Base-by-base conservation (phyloP, 1,284 basidiomycete species). In the Exobasidium cylindrosporum region DNA sequence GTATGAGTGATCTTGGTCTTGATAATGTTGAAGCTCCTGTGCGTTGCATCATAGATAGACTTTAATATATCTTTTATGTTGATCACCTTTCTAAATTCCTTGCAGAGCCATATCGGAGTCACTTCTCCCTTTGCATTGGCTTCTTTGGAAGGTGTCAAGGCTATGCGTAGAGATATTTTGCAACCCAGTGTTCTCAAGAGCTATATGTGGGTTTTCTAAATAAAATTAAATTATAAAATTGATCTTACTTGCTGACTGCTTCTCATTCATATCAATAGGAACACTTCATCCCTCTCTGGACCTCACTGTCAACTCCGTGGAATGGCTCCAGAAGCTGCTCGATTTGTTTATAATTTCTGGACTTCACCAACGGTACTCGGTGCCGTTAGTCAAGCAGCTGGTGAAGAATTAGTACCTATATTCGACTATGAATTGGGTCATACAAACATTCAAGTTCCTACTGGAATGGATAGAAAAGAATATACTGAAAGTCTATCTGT, bases 111-210 rank as follows among this genome's bases (percentile, higher is more conserved):
- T 30, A 54, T 63, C 31, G 74, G 58, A 14, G 62, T 67, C 24
- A 68, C 61, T 14, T 61, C 69, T 5, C 71, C 73, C 2, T 76
- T 76, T 57, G 65, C 67, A 1, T 65, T 76, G 26, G 61, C 71
- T 28, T 70, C 63, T 6, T 58, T 57, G 31, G 67, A 69, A 31
- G 71, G 64, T 17, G 66, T 76, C 23, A 60, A 57, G 28, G 71
- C 65, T 29, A 54, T 76, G 13, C 63, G 73, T 14, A 61, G 64
- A 54, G 67, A 73, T 46, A 57, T 72, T 31, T 62, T 76, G 17
- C 62, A 61, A 32, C 54, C 47, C 5, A 56, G 69, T 10, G 69
- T 63, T 26, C 46, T 64, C 14, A 46, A 56, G 26, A 45, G 44
- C 17, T 52, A 58, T 32, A 49, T 64, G 54, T 14, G 45, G 23